Percentiles rank a stretch among this genome's conserved stretches.
These are phyloP conservation scores for Talaromyces liani DNA, from an alignment of 495 filamentous ascomycete species.

Conservation along the genomic window DNA sequence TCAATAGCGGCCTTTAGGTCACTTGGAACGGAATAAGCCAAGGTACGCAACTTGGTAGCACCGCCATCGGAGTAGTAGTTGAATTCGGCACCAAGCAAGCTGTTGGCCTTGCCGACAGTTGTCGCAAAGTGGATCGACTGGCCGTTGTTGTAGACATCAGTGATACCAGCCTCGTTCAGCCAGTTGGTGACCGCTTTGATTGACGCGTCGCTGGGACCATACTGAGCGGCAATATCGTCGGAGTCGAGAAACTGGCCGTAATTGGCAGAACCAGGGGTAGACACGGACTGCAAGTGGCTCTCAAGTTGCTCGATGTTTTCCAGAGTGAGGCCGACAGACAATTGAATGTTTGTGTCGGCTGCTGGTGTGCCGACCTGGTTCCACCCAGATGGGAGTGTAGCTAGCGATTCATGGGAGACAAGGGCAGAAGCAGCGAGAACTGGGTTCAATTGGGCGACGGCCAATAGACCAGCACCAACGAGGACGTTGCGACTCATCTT, in stretches of 20 bases:
- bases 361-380: slow-evolving; percentile 19
- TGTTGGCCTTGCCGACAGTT: slow-evolving; percentile 39
- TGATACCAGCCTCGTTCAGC: slow-evolving; percentile 44
- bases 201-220: slow-evolving; percentile 36
- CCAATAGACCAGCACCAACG: slow-evolving; percentile 6
- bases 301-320: slow-evolving; percentile 48
- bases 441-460: slow-evolving; percentile 20
- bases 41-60: slow-evolving; percentile 42
- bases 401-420: slow-evolving; percentile 30
- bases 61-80: slow-evolving; percentile 27
- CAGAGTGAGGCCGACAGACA: slow-evolving; percentile 36
- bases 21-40: slow-evolving; percentile 58
- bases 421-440: slow-evolving; percentile 33
- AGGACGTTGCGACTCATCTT: slow-evolving; percentile 6
- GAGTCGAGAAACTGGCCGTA: slow-evolving; percentile 52
- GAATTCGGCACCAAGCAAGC: slow-evolving; percentile 41
- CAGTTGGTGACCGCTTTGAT: slow-evolving; percentile 33
- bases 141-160: slow-evolving; percentile 31
- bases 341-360: slow-evolving; percentile 20
- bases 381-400: slow-evolving; percentile 41
- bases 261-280: slow-evolving; percentile 43
- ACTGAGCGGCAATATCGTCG: slow-evolving; percentile 43
- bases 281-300: slow-evolving; percentile 44
- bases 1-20: slow-evolving; percentile 43
- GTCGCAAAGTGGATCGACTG: slow-evolving; percentile 42